Conservation (phyloP, 208 protist species). For the Acanthamoeba castellanii region DNA sequence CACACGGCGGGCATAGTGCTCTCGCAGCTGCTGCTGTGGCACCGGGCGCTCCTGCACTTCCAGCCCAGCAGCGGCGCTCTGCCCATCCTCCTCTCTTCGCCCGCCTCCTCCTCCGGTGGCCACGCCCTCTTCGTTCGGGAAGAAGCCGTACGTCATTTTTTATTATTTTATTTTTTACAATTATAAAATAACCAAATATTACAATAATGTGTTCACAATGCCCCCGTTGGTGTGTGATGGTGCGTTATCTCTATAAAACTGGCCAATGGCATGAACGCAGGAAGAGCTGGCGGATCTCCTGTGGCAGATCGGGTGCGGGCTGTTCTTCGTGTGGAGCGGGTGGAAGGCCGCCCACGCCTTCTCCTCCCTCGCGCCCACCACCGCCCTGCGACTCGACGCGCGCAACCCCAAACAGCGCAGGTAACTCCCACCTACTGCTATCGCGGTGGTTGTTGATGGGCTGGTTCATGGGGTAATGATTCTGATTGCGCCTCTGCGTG, state of each 20-base stretch:
- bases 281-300: not conserved
- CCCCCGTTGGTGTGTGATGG: no score
- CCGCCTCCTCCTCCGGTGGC: not conserved
- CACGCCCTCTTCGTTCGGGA: not conserved
- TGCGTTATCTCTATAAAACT: no score
- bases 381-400: not conserved
- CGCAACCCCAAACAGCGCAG: not conserved
- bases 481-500: not conserved
- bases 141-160: not conserved
- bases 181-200: no score
- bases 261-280: not conserved
- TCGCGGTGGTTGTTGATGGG: not conserved
- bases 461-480: not conserved
- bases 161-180: not conserved
- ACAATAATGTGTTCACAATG: no score
- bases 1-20: not conserved
- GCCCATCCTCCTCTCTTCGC: not conserved
- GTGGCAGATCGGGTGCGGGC: not conserved
- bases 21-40: not conserved
- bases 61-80: not conserved
- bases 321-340: slow-evolving; percentile 7
- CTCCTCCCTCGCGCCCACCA: not conserved
- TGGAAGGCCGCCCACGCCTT: not conserved
- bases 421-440: not conserved
- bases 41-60: not conserved